Evolutionary conservation across 73 alveolate species (phyloP).

Genomic region (Paramecium octaurelia): DNA sequence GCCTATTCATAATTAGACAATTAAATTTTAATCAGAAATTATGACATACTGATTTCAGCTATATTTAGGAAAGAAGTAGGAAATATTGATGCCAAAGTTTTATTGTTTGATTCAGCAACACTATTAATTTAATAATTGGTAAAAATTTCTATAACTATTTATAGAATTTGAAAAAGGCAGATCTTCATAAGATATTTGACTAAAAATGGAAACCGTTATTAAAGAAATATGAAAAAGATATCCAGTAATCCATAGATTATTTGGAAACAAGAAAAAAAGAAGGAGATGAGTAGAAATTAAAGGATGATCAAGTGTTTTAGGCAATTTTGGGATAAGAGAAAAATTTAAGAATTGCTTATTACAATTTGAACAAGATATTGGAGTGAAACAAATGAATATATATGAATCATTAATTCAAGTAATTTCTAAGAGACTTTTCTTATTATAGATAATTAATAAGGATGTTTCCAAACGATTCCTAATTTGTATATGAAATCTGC

Average conservation of each 20-base stretch:
- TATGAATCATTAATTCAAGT: slow-evolving; percentile 3
- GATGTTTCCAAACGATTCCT: slow-evolving; percentile 75
- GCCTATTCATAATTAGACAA: background rate
- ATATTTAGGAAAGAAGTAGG: slow-evolving; percentile 28
- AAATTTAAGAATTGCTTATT: background rate
- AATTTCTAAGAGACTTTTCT: slow-evolving; percentile 59
- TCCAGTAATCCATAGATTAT: background rate
- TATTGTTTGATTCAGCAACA: slow-evolving; percentile 6
- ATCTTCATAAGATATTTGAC: background rate
- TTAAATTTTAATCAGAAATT: background rate
- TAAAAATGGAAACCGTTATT: background rate
- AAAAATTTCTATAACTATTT: background rate
- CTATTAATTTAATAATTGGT: background rate
- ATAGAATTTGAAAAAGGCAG: background rate
- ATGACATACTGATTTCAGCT: background rate
- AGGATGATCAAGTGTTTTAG: background rate
- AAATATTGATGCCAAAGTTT: background rate
- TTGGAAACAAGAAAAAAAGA: background rate
- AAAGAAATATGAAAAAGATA: background rate
- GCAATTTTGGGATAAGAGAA: background rate
- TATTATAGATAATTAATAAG: slow-evolving; percentile 70
- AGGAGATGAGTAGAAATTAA: background rate
- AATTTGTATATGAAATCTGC: slow-evolving; percentile 76
- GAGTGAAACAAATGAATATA: background rate
- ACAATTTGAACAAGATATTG: background rate